Percentiles rank a stretch among this genome's conserved stretches.
These are phyloP conservation scores for Aspergillus tanneri DNA, from an alignment of 2,329 filamentous ascomycete genomes.

Conservation along the genomic window DNA sequence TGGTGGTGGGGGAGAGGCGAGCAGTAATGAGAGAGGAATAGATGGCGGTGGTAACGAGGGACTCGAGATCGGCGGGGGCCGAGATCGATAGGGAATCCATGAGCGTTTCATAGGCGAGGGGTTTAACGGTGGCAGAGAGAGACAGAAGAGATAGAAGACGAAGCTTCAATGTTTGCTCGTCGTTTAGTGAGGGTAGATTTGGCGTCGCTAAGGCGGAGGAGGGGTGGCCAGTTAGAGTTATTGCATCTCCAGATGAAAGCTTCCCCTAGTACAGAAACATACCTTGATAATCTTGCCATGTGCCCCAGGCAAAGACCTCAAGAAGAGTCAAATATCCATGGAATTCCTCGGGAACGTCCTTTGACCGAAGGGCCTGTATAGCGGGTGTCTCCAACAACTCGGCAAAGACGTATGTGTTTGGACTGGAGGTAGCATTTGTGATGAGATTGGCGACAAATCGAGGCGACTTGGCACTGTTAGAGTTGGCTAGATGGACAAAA, in stretches of 20 bases:
- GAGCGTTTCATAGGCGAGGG: conserved; percentile 72
- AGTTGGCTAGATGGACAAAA: conserved; percentile 86
- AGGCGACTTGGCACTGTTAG: conserved; percentile 68
- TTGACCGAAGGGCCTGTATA: conserved; percentile 67
- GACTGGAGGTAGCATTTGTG: conserved; percentile 80
- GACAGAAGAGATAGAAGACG: conserved; percentile 86
- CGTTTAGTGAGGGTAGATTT: conserved; percentile 69
- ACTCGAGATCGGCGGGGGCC: conserved; percentile 71
- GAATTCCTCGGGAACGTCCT: conserved; percentile 59
- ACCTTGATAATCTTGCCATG: conserved; percentile 74
- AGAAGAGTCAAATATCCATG: conserved; percentile 67
- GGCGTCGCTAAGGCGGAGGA: conserved; percentile 40
- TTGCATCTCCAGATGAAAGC: not conserved
- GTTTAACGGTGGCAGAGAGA: conserved; percentile 65
- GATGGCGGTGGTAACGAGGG: conserved; percentile 80
- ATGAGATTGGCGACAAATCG: conserved; percentile 84
- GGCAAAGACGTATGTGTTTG: conserved; percentile 88
- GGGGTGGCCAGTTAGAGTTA: not conserved
- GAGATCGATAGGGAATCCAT: conserved; percentile 65
- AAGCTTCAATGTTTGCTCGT: conserved; percentile 76
- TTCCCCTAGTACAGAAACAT: conserved; percentile 12
- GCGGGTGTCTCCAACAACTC: conserved; percentile 83
- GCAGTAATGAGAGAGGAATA: conserved; percentile 80
- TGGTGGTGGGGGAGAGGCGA: conserved; percentile 84
- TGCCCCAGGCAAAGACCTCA: conserved; percentile 89